These are phyloP conservation scores for Linum trigynum DNA, from an alignment of 345 rosid genomes.

Conservation along the genomic window DNA sequence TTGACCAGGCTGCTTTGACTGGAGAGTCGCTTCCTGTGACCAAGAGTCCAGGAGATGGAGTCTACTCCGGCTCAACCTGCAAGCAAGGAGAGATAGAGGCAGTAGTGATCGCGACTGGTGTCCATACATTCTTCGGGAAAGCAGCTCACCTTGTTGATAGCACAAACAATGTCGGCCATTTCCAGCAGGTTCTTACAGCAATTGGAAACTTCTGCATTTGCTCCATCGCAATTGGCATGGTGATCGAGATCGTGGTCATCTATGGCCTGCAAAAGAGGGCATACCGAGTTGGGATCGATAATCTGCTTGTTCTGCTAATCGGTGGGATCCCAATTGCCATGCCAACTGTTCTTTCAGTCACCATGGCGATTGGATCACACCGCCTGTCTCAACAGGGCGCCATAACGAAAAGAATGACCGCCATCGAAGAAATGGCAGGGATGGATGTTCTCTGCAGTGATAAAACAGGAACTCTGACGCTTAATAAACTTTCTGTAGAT, in stretches of 20 bases:
- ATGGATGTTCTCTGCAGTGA: slow-evolving; percentile 42
- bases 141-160: slow-evolving; percentile 40
- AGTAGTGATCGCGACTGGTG: slow-evolving; percentile 34
- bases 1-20: slow-evolving; percentile 54
- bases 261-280: slow-evolving; percentile 30
- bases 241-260: slow-evolving; percentile 28
- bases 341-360: slow-evolving; percentile 59
- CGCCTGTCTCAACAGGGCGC: slow-evolving; percentile 35
- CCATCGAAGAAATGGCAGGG: slow-evolving; percentile 43
- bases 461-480: slow-evolving; percentile 35
- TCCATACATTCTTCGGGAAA: slow-evolving; percentile 32
- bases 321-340: slow-evolving; percentile 72
- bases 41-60: slow-evolving; percentile 26
- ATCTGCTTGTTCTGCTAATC: slow-evolving; percentile 45
- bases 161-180: slow-evolving; percentile 30
- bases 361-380: slow-evolving; percentile 39
- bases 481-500: slow-evolving; percentile 36
- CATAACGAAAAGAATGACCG: slow-evolving; percentile 39
- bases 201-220: slow-evolving; percentile 40
- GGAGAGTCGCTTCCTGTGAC: slow-evolving; percentile 21
- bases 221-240: slow-evolving; percentile 32
- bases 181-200: slow-evolving; percentile 32
- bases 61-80: slow-evolving; percentile 35
- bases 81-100: slow-evolving; percentile 39
- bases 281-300: slow-evolving; percentile 50